Evolutionary conservation across 352 stramenopile genomes (phyloP).

Genomic region (Pythium scleroteichum): DNA sequence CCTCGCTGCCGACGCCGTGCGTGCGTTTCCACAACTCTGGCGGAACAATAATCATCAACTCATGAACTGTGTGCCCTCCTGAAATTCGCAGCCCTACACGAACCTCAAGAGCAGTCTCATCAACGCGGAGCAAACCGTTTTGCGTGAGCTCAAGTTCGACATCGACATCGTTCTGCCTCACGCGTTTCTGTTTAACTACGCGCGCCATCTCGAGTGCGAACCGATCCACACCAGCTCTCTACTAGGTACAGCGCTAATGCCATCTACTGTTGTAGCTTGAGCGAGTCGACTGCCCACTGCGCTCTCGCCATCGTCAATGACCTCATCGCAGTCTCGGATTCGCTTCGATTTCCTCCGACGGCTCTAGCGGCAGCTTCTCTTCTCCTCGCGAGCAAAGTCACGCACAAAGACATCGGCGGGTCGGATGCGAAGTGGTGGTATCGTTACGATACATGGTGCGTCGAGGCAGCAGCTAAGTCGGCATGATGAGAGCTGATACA

Average conservation of each 20-base stretch:
- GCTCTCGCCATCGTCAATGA: conserved; percentile 44
- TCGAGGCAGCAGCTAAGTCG: background rate
- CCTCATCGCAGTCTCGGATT: conserved; percentile 29
- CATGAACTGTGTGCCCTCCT: background rate
- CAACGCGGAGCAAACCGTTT: conserved; percentile 54
- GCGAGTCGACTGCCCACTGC: conserved; percentile 32
- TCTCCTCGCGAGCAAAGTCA: conserved; percentile 27
- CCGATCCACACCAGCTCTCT: background rate
- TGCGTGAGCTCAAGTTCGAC: conserved; percentile 50
- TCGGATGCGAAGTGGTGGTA: conserved; percentile 52
- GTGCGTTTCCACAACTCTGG: too few species aligned
- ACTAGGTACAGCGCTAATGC: too few species aligned
- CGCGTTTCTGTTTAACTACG: conserved; percentile 39
- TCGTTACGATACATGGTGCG: conserved; percentile 46
- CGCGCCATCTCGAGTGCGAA: conserved; percentile 27
- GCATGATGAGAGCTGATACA: background rate
- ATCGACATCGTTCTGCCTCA: conserved; percentile 44
- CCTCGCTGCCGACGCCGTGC: conserved; percentile 38
- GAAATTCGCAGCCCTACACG: conserved; percentile 40
- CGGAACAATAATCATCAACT: too few species aligned
- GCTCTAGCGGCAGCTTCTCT: conserved; percentile 36
- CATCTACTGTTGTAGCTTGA: conserved; percentile 27
- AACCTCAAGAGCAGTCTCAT: conserved; percentile 50
- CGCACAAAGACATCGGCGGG: conserved; percentile 1
- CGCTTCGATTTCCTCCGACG: conserved; percentile 30